Conservation (phyloP, 768 basidiomycete genomes). For the Boletus speciosus region DNA sequence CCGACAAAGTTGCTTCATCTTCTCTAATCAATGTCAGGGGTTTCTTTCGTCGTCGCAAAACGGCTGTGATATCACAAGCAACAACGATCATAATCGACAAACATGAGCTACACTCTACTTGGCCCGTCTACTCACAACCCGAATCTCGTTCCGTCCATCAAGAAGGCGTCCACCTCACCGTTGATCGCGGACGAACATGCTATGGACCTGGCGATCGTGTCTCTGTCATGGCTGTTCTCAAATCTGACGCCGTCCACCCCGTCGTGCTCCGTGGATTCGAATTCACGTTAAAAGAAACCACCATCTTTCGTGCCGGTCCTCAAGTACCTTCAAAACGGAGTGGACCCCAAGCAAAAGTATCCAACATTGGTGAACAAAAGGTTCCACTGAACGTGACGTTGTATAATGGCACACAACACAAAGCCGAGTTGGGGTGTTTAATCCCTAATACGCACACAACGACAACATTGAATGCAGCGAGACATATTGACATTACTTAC, state of each 20-base stretch:
- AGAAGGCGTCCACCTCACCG: slow-evolving; percentile 70
- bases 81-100: slow-evolving; percentile 84
- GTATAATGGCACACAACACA: slow-evolving; percentile 67
- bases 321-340: slow-evolving; percentile 50
- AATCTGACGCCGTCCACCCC: slow-evolving; percentile 64
- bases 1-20: background rate
- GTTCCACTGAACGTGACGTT: slow-evolving; percentile 69
- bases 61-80: slow-evolving; percentile 60
- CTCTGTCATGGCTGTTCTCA: slow-evolving; percentile 64
- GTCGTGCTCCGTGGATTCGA: slow-evolving; percentile 82
- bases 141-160: slow-evolving; percentile 64
- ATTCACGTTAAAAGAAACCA: slow-evolving; percentile 72
- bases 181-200: slow-evolving; percentile 74
- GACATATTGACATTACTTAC: slow-evolving; percentile 86
- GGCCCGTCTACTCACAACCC: slow-evolving; percentile 84
- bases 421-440: slow-evolving; percentile 67
- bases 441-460: slow-evolving; percentile 74
- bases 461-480: slow-evolving; percentile 74
- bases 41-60: slow-evolving; percentile 78
- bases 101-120: slow-evolving; percentile 89
- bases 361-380: slow-evolving; percentile 66
- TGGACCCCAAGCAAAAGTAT: slow-evolving; percentile 52
- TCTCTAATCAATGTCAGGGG: slow-evolving; percentile 38
- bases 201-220: slow-evolving; percentile 86
- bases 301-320: slow-evolving; percentile 65